These are phyloP conservation scores for Nakaseomyces bracarensis DNA, from an alignment of 1,139 yeast species.

Conservation along the genomic window DNA sequence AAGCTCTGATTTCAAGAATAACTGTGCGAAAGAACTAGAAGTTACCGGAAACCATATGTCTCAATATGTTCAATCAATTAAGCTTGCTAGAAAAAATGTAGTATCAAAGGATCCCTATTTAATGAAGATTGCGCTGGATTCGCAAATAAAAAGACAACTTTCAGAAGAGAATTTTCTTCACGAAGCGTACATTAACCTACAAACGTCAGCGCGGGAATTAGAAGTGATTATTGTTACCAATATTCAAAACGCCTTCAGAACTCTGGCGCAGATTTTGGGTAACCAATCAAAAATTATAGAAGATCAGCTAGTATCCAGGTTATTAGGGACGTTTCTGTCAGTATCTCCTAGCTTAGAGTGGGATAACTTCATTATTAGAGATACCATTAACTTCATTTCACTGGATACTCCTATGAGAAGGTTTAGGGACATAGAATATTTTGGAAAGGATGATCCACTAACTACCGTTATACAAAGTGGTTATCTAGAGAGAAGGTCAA, in stretches of 20 bases:
- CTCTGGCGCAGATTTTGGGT: slow-evolving; percentile 59
- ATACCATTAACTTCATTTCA: slow-evolving; percentile 64
- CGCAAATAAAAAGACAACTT: slow-evolving; percentile 67
- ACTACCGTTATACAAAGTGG: slow-evolving; percentile 72
- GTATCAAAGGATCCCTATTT: slow-evolving; percentile 66
- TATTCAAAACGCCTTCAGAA: slow-evolving; percentile 69
- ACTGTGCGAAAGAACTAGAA: slow-evolving; percentile 56
- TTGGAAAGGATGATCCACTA: slow-evolving; percentile 61
- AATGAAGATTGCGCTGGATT: slow-evolving; percentile 61
- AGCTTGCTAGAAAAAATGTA: slow-evolving; percentile 34
- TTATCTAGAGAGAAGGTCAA: slow-evolving; percentile 78
- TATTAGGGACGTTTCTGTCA: slow-evolving; percentile 65
- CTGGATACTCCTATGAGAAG: slow-evolving; percentile 64
- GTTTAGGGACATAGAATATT: slow-evolving; percentile 53
- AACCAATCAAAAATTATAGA: slow-evolving; percentile 63
- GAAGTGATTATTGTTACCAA: slow-evolving; percentile 84
- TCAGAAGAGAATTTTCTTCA: slow-evolving; percentile 78
- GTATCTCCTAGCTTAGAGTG: slow-evolving; percentile 80
- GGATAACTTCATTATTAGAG: slow-evolving; percentile 72
- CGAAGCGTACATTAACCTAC: slow-evolving; percentile 81
- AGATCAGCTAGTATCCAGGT: slow-evolving; percentile 54
- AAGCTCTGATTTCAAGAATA: slow-evolving; percentile 75
- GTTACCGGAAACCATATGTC: slow-evolving; percentile 50
- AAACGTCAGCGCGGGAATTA: slow-evolving; percentile 78
- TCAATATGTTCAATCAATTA: slow-evolving; percentile 42